A percentile compares a stretch with the other conserved stretches of the same genome.
Conservation (phyloP, 805 yeast species). For the Monosporozyma servazzii region DNA sequence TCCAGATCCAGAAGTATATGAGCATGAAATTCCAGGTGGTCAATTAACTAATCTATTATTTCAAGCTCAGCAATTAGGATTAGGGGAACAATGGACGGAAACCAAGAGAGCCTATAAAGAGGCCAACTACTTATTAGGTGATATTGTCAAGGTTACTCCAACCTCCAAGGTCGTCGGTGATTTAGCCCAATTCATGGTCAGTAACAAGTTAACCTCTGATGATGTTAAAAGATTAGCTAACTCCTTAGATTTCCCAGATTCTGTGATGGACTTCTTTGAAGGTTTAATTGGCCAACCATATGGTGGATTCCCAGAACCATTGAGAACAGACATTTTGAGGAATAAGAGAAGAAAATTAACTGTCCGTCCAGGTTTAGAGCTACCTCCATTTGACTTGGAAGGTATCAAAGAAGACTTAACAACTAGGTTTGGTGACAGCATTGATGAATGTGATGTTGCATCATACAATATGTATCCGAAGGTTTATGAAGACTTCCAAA, state of each 20-base stretch:
- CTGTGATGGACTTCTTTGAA: conserved; percentile 96
- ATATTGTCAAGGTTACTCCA: conserved; percentile 96
- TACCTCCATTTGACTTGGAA: conserved; percentile 74
- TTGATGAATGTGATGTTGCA: conserved; percentile 88
- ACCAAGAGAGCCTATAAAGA: conserved; percentile 90
- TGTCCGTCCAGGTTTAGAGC: conserved; percentile 83
- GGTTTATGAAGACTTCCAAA: conserved; percentile 83
- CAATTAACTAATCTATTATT: conserved; percentile 94
- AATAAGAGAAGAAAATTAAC: conserved; percentile 89
- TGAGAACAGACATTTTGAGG: conserved; percentile 80
- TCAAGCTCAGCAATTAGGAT: conserved; percentile 99
- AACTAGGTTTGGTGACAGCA: conserved; percentile 65
- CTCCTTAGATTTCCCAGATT: conserved; percentile 95
- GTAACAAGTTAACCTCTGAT: conserved; percentile 76
- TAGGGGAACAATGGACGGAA: conserved; percentile 93
- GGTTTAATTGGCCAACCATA: conserved; percentile 99
- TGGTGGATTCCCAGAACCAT: conserved; percentile 99
- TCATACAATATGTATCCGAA: conserved; percentile 97
- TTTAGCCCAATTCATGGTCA: conserved; percentile 97
- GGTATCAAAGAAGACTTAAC: conserved; percentile 64
- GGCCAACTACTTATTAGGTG: conserved; percentile 88
- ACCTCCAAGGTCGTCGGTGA: conserved; percentile 99
- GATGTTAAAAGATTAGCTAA: conserved; percentile 84
- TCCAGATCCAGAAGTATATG: conserved; percentile 98
- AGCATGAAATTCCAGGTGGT: conserved; percentile 99